These are phyloP conservation scores for Lobosporangium transversale DNA, from an alignment of 192 early-diverging fungal genomes.

Conservation along the genomic window DNA sequence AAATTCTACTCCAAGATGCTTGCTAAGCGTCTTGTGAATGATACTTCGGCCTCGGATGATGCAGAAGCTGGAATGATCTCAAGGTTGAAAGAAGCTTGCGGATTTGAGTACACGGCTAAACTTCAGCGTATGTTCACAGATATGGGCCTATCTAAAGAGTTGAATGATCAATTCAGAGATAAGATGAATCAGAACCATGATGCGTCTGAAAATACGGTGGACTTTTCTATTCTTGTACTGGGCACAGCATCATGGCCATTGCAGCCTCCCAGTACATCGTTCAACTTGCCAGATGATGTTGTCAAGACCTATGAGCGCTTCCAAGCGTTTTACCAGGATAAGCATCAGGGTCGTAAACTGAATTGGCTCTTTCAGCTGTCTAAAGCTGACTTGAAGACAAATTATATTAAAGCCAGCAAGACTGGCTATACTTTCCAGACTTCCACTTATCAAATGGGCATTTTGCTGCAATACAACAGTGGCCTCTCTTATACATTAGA, in stretches of 20 bases:
- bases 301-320: conserved; percentile 87
- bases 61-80: conserved; percentile 95
- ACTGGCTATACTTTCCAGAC: conserved; percentile 83
- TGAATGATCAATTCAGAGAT: conserved; percentile 87
- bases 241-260: conserved; percentile 93
- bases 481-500: conserved; percentile 78
- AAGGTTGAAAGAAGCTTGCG: conserved; percentile 91
- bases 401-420: conserved; percentile 81
- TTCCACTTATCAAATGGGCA: conserved; percentile 92
- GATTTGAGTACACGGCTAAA: conserved; percentile 94
- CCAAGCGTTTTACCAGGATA: conserved; percentile 87
- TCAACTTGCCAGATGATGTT: conserved; percentile 90
- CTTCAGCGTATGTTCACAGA: conserved; percentile 97
- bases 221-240: conserved; percentile 90
- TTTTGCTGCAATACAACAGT: conserved; percentile 92
- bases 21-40: conserved; percentile 92
- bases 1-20: conserved; percentile 95
- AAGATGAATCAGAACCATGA: conserved; percentile 54
- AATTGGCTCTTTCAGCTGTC: conserved; percentile 95
- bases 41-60: conserved; percentile 89
- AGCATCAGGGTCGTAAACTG: conserved; percentile 90
- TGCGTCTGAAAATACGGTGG: conserved; percentile 51
- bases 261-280: conserved; percentile 76
- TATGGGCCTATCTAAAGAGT: conserved; percentile 89
- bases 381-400: conserved; percentile 94